These are phyloP conservation scores for Termitomyces sp. DNA, from an alignment of 768 basidiomycete genomes.

Conservation along the genomic window DNA sequence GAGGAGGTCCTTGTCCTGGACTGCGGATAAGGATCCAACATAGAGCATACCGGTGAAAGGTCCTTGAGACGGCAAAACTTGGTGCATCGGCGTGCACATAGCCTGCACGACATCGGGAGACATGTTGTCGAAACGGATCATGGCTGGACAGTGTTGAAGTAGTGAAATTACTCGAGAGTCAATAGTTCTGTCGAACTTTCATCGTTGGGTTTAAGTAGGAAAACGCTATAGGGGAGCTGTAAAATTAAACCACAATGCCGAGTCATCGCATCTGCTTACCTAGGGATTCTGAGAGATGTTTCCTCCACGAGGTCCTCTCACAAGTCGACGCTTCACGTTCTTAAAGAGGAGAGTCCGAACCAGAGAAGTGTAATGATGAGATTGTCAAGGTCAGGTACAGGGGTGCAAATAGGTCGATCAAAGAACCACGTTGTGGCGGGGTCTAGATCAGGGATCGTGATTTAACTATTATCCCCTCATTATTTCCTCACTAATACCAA, in stretches of 20 bases:
- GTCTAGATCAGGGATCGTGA: slow-evolving; percentile 4
- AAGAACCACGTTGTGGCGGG: slow-evolving; percentile 8
- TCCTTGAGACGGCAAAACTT: slow-evolving; percentile 42
- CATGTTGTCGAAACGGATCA: slow-evolving; percentile 77
- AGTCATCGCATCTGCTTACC: slow-evolving; percentile 14
- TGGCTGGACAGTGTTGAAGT: slow-evolving; percentile 18
- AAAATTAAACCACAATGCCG: slow-evolving; percentile 10
- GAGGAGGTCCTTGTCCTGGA: slow-evolving; percentile 52
- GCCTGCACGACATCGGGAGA: slow-evolving; percentile 75
- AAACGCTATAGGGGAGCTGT: slow-evolving; percentile 12
- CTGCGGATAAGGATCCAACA: slow-evolving; percentile 58
- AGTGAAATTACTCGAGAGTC: background rate
- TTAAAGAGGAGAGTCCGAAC: slow-evolving; percentile 8
- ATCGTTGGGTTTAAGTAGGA: slow-evolving; percentile 16
- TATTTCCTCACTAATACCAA: background rate
- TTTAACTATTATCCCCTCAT: background rate
- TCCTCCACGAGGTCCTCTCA: slow-evolving; percentile 8
- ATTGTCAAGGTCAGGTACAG: slow-evolving; percentile 12
- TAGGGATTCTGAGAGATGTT: slow-evolving; percentile 8
- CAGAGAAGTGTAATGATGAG: slow-evolving; percentile 3
- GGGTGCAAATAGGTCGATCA: slow-evolving; percentile 8
- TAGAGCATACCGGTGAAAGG: slow-evolving; percentile 49
- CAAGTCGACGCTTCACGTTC: slow-evolving; percentile 3
- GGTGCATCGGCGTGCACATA: slow-evolving; percentile 84
- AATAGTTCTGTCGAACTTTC: slow-evolving; percentile 7